These are phyloP conservation scores for Camellia japonica DNA, from an alignment of 148 eudicot genomes.

Conservation along the genomic window DNA sequence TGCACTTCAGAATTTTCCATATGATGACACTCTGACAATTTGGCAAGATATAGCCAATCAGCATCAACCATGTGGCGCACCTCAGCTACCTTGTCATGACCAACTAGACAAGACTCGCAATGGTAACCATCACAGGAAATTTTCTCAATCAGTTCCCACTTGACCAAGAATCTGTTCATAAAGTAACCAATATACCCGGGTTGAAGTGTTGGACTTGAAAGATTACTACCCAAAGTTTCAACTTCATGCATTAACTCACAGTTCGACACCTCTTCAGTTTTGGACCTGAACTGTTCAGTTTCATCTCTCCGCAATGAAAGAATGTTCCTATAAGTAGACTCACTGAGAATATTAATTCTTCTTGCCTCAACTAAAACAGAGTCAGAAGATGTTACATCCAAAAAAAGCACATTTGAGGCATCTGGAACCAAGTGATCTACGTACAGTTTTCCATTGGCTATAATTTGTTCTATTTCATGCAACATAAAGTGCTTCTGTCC, in stretches of 20 bases:
- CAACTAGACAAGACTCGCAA: constrained; percentile 42
- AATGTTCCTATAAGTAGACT: constrained; percentile 48
- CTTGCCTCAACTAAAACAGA: constrained; percentile 60
- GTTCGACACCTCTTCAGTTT: constrained; percentile 21
- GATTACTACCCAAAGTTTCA: constrained; percentile 11
- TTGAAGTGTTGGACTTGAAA: constrained; percentile 26
- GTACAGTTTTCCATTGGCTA: constrained; percentile 38
- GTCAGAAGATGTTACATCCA: constrained; percentile 39
- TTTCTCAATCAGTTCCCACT: constrained; percentile 37
- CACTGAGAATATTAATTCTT: constrained; percentile 52
- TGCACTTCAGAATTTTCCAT: constrained; percentile 21
- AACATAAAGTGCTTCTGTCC: constrained; percentile 19
- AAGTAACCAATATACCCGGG: constrained; percentile 63
- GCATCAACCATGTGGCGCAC: constrained; percentile 79
- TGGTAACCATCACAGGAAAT: constrained; percentile 6
- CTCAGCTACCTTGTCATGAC: constrained; percentile 35
- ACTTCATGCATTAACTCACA: constrained; percentile 20
- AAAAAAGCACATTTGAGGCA: constrained; percentile 46
- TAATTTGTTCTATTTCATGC: constrained; percentile 45
- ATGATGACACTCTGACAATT: constrained; percentile 34
- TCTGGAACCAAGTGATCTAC: constrained; percentile 27
- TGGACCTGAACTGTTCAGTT: constrained; percentile 48
- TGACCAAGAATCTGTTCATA: constrained; percentile 67
- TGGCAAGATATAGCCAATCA: constrained; percentile 86
- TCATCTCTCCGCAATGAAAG: constrained; percentile 54